Evolutionary conservation across 768 basidiomycete genomes (phyloP).

Genomic region (Mycena kentingensis): DNA sequence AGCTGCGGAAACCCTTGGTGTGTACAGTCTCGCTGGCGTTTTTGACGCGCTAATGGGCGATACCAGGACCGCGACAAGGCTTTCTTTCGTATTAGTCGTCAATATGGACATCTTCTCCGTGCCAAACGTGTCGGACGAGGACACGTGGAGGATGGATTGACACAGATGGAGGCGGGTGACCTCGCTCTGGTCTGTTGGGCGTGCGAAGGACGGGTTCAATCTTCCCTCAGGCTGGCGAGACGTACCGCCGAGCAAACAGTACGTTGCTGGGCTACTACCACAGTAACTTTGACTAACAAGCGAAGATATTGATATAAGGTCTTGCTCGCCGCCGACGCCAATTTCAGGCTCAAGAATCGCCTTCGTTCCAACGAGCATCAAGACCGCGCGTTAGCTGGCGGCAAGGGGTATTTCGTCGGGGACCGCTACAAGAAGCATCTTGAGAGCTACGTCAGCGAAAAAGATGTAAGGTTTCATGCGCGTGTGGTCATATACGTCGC

Average conservation of each 20-base stretch:
- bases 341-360: too few species aligned
- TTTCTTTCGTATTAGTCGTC: neutral
- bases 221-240: conserved; percentile 16
- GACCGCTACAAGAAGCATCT: too few species aligned
- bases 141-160: neutral
- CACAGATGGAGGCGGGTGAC: conserved; percentile 3
- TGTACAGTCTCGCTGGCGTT: too few species aligned
- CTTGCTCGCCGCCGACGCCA: conserved; percentile 15
- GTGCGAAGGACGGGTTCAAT: conserved; percentile 17
- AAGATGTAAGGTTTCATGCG: conserved; percentile 1
- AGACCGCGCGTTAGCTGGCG: too few species aligned
- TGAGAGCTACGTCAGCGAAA: conserved; percentile 3
- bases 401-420: too few species aligned
- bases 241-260: neutral
- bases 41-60: too few species aligned
- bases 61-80: neutral
- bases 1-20: too few species aligned
- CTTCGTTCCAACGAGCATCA: too few species aligned
- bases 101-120: neutral
- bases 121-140: neutral
- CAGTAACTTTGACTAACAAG: too few species aligned
- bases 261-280: neutral
- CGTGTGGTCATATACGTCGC: neutral
- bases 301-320: conserved; percentile 15
- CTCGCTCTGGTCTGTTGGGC: conserved; percentile 18